Conservation (phyloP, 2,329 filamentous ascomycete species). For the Hysterium pulicare region DNA sequence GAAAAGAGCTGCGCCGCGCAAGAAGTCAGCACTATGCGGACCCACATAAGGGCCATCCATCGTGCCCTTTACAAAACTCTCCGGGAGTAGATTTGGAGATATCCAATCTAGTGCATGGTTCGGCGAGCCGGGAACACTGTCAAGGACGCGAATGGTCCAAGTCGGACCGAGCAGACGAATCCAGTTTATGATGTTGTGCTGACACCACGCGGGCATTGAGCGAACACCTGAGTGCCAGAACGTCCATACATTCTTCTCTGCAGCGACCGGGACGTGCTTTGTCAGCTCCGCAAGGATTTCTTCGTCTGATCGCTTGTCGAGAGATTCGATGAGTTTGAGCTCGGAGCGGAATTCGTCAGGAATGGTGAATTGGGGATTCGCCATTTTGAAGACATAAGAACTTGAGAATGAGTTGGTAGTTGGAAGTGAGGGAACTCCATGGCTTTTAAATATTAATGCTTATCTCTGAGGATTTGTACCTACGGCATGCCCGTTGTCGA, state of each 20-base stretch:
- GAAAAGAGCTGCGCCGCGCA: slow-evolving; percentile 43
- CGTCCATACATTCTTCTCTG: slow-evolving; percentile 42
- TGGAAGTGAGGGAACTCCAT: too few relatives aligned
- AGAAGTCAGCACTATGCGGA: slow-evolving; percentile 47
- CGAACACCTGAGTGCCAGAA: slow-evolving; percentile 39
- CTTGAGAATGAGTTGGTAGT: too few relatives aligned
- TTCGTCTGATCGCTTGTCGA: slow-evolving; percentile 17
- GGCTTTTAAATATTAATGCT: too few relatives aligned
- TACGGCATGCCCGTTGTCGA: too few relatives aligned
- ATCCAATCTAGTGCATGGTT: slow-evolving; percentile 41
- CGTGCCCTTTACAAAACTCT: slow-evolving; percentile 40
- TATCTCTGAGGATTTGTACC: too few relatives aligned
- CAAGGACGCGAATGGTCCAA: slow-evolving; percentile 44
- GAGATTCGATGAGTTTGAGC: slow-evolving; percentile 12
- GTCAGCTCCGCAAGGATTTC: slow-evolving; percentile 18
- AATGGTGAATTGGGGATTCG: slow-evolving; percentile 5
- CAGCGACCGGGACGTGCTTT: slow-evolving; percentile 24
- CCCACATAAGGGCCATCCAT: slow-evolving; percentile 46
- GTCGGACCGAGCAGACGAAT: slow-evolving; percentile 36
- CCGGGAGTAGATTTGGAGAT: slow-evolving; percentile 28
- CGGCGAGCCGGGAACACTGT: slow-evolving; percentile 35
- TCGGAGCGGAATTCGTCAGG: slow-evolving; percentile 15
- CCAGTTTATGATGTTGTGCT: slow-evolving; percentile 43
- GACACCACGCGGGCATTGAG: slow-evolving; percentile 38
- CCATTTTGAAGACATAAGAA: slow-evolving; percentile 1